These are phyloP conservation scores for Castanopsis chinensis DNA, from an alignment of 306 rosid species.

Conservation along the genomic window DNA sequence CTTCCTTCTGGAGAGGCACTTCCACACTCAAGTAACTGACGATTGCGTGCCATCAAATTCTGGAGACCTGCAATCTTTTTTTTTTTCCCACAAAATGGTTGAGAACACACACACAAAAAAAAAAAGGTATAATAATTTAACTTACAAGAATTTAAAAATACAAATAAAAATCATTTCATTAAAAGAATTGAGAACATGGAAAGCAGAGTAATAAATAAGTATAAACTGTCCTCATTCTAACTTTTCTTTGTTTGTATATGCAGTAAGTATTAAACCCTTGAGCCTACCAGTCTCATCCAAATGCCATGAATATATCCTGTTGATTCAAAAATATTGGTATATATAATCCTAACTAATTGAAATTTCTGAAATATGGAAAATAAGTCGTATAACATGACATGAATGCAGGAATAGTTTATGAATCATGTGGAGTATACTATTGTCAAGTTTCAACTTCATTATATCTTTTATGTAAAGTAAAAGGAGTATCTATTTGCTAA, in stretches of 20 bases:
- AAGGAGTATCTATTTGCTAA: not conserved
- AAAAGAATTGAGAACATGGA: not conserved
- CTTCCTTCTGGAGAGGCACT: constrained; percentile 21
- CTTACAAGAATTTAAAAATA: not conserved
- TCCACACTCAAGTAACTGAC: constrained; percentile 26
- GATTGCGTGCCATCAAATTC: constrained; percentile 27
- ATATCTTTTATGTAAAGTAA: not conserved
- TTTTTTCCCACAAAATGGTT: not conserved
- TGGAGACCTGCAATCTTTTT: constrained; percentile 27
- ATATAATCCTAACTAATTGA: not conserved
- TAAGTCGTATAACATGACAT: not conserved
- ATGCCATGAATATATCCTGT: not conserved
- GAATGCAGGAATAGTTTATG: not conserved
- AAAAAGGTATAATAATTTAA: not conserved
- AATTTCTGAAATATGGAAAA: not conserved
- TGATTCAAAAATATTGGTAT: not conserved
- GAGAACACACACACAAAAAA: not conserved
- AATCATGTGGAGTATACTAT: not conserved
- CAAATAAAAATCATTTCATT: not conserved
- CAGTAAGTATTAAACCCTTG: not conserved
- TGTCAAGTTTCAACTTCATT: not conserved
- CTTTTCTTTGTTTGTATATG: not conserved
- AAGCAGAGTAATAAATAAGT: not conserved
- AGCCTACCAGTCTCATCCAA: not conserved
- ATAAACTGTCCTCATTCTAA: not conserved